These are phyloP conservation scores for Scortechinia acanthostroma DNA, from an alignment of 2,329 filamentous ascomycete genomes.

Conservation along the genomic window DNA sequence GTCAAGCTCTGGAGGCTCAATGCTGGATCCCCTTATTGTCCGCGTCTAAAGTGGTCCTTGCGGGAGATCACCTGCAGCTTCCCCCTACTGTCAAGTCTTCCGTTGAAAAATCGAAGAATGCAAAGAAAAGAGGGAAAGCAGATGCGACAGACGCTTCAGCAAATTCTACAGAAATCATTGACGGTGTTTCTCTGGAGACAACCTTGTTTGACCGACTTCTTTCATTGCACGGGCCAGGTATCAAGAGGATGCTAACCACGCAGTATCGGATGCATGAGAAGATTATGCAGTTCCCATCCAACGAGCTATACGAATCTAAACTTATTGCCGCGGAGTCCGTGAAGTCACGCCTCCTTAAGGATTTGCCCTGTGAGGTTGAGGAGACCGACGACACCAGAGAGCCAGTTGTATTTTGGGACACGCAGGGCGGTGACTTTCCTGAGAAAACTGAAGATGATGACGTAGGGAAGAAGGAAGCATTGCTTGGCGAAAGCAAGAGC, in stretches of 20 bases:
- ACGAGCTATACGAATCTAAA: slow-evolving; percentile 76
- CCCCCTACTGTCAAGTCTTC: slow-evolving; percentile 88
- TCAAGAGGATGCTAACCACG: slow-evolving; percentile 92
- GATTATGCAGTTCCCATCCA: slow-evolving; percentile 91
- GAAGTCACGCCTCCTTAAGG: slow-evolving; percentile 65
- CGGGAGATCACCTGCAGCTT: slow-evolving; percentile 88
- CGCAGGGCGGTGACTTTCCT: slow-evolving; percentile 85
- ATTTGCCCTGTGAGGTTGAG: slow-evolving; percentile 70
- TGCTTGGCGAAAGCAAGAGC: slow-evolving; percentile 72
- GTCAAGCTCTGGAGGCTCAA: slow-evolving; percentile 89
- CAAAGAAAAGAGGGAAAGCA: slow-evolving; percentile 23
- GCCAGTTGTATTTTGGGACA: slow-evolving; percentile 89
- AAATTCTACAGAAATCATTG: neutral
- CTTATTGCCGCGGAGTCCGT: slow-evolving; percentile 77
- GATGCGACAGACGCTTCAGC: too few relatives aligned
- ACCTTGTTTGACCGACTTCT: slow-evolving; percentile 89
- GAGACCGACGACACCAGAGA: slow-evolving; percentile 82
- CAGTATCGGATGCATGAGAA: slow-evolving; percentile 97
- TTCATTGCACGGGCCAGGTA: slow-evolving; percentile 68
- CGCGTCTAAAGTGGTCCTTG: slow-evolving; percentile 78
- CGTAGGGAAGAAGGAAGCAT: slow-evolving; percentile 28
- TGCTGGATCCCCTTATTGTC: slow-evolving; percentile 87
- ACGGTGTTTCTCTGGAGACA: slow-evolving; percentile 51
- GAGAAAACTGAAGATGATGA: slow-evolving; percentile 75
- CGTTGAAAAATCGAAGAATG: slow-evolving; percentile 29